Conservation (phyloP, 2,329 filamentous ascomycete species). For the Penicillium sp. region DNA sequence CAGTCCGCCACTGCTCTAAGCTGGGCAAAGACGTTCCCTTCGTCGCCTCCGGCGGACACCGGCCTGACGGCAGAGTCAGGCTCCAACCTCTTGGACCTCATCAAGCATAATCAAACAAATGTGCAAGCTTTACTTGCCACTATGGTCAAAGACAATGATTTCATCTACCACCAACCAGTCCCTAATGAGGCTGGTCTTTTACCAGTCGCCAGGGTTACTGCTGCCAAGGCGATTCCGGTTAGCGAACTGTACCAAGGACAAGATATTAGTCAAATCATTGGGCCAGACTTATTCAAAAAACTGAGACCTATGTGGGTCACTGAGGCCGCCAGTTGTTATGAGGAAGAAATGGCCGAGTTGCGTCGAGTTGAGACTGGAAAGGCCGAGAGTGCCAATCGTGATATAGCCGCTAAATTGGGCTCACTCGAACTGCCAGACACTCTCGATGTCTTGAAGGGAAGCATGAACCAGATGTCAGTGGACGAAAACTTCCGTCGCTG, state of each 20-base stretch:
- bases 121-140: constrained; percentile 78
- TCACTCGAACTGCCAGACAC: constrained; percentile 88
- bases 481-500: constrained; percentile 90
- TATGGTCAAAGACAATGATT: constrained; percentile 89
- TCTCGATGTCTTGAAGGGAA: constrained; percentile 86
- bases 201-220: constrained; percentile 83
- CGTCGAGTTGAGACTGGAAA: constrained; percentile 90
- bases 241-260: constrained; percentile 95
- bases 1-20: constrained; percentile 75
- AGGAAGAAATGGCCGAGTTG: constrained; percentile 96
- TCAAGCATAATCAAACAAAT: constrained; percentile 75
- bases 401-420: constrained; percentile 93
- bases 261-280: constrained; percentile 95
- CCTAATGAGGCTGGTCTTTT: constrained; percentile 79
- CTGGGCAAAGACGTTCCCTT: constrained; percentile 75
- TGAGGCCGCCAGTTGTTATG: constrained; percentile 93
- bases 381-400: constrained; percentile 86
- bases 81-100: constrained; percentile 69
- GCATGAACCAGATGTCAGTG: constrained; percentile 80
- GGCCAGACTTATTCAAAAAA: constrained; percentile 93
- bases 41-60: constrained; percentile 72
- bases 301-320: constrained; percentile 96
- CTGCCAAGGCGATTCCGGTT: constrained; percentile 94
- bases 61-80: constrained; percentile 82
- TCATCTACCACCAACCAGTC: constrained; percentile 93